Percentiles rank a stretch among this genome's conserved stretches.
phyloP scores from a whole-genome alignment of 1,284 basidiomycete species.

The Ceratobasidium sp. region DNA sequence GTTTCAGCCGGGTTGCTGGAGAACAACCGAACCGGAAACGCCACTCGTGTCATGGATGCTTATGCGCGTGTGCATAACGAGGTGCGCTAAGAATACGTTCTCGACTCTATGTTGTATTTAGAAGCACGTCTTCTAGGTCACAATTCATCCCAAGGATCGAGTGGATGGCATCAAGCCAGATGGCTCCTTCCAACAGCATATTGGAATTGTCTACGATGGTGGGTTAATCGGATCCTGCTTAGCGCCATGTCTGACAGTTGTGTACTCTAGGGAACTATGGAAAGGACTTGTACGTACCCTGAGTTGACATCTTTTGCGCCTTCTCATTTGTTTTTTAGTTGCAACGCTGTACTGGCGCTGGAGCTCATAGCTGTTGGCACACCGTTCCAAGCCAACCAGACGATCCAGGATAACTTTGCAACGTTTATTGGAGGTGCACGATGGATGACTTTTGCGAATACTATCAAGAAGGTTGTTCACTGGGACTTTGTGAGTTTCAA shows the following conservation, averaged over 20 bases:
- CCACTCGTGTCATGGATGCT: constrained; percentile 61
- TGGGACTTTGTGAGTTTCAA: constrained; percentile 48
- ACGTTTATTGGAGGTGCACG: constrained; percentile 19
- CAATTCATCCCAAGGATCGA: constrained; percentile 46
- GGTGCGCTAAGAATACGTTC: constrained; percentile 52
- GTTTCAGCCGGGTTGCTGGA: constrained; percentile 62
- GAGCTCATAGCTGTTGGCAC: constrained; percentile 46
- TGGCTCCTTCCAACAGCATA: constrained; percentile 71
- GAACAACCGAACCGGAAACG: constrained; percentile 55
- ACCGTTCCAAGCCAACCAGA: constrained; percentile 31
- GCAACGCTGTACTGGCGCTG: constrained; percentile 42
- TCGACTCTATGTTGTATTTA: constrained; percentile 56
- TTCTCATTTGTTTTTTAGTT: constrained; percentile 17
- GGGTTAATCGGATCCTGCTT: neutral
- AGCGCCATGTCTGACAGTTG: neutral
- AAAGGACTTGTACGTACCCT: constrained; percentile 63
- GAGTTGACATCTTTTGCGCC: neutral
- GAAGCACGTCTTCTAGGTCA: neutral
- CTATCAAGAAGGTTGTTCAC: constrained; percentile 44
- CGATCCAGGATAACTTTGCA: constrained; percentile 24
- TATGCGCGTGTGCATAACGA: constrained; percentile 58
- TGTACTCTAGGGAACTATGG: constrained; percentile 61
- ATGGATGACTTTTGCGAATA: constrained; percentile 47
- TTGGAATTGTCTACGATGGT: constrained; percentile 70
- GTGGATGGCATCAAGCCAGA: constrained; percentile 72